phyloP scores from a whole-genome alignment of 257 asterid species.

The Solanum etuberosum region DNA sequence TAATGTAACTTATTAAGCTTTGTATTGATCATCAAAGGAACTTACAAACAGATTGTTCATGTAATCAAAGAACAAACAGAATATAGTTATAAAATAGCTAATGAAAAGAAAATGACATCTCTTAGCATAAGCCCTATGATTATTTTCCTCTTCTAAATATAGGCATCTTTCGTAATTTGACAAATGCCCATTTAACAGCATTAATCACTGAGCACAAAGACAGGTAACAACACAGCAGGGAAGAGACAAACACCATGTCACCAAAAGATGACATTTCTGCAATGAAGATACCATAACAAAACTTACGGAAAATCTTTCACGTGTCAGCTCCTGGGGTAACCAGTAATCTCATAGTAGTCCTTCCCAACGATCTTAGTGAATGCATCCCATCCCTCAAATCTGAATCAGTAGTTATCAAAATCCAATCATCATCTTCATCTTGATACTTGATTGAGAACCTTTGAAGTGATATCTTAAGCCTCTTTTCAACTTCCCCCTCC shows the following conservation, averaged over 20 bases:
- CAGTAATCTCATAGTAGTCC: not conserved
- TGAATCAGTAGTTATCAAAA: not conserved
- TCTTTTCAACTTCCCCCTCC: conserved; percentile 6
- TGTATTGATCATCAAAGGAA: too few species aligned
- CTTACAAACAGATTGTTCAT: too few species aligned
- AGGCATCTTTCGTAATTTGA: not conserved
- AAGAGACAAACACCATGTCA: not conserved
- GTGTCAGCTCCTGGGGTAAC: not conserved
- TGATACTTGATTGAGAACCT: conserved; percentile 1
- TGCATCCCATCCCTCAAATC: not conserved
- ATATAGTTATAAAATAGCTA: too few species aligned
- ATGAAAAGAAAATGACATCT: too few species aligned
- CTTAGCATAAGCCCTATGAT: too few species aligned
- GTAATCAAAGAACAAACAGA: too few species aligned
- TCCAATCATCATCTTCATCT: conserved; percentile 1
- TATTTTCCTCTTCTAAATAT: not conserved
- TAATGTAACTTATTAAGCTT: too few species aligned
- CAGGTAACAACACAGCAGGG: not conserved
- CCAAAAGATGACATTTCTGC: not conserved
- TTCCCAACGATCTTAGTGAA: not conserved
- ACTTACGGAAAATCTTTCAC: not conserved
- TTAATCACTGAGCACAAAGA: not conserved
- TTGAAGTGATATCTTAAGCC: not conserved
- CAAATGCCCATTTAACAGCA: not conserved
- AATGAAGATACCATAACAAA: not conserved